phyloP scores from a whole-genome alignment of 257 asterid species.

The Nicotiana otophora region DNA sequence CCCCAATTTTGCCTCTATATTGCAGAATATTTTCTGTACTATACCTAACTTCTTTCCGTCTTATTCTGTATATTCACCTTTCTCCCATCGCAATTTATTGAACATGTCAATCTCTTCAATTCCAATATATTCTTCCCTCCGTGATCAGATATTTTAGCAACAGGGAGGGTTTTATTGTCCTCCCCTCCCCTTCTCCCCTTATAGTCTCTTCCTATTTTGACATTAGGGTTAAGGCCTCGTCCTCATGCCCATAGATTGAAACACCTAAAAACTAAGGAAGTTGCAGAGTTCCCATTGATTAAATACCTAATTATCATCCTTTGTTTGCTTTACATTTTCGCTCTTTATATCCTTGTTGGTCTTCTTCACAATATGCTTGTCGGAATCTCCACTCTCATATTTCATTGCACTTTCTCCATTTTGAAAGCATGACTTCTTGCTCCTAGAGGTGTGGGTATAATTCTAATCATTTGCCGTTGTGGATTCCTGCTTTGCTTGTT shows the following conservation, averaged over 20 bases:
- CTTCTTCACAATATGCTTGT: too few species aligned
- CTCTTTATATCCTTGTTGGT: too few species aligned
- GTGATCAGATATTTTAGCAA: not conserved
- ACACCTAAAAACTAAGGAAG: too few species aligned
- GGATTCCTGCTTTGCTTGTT: not conserved
- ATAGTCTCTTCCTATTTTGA: not conserved
- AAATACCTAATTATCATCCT: too few species aligned
- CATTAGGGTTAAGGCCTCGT: too few species aligned
- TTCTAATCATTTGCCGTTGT: not conserved
- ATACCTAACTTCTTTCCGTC: not conserved
- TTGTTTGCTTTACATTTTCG: too few species aligned
- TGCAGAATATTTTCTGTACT: not conserved
- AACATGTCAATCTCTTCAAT: not conserved
- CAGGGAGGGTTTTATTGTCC: not conserved
- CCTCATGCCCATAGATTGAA: too few species aligned
- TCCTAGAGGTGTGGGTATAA: too few species aligned
- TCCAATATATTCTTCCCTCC: not conserved
- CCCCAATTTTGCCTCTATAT: not conserved
- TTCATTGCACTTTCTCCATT: too few species aligned
- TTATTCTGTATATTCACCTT: not conserved
- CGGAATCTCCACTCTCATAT: too few species aligned
- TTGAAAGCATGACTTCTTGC: too few species aligned
- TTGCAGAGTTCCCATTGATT: too few species aligned
- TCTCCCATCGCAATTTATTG: not conserved
- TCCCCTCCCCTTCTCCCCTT: not conserved